Conservation (phyloP, 1,284 basidiomycete genomes). For the Sporisorium graminicola region DNA sequence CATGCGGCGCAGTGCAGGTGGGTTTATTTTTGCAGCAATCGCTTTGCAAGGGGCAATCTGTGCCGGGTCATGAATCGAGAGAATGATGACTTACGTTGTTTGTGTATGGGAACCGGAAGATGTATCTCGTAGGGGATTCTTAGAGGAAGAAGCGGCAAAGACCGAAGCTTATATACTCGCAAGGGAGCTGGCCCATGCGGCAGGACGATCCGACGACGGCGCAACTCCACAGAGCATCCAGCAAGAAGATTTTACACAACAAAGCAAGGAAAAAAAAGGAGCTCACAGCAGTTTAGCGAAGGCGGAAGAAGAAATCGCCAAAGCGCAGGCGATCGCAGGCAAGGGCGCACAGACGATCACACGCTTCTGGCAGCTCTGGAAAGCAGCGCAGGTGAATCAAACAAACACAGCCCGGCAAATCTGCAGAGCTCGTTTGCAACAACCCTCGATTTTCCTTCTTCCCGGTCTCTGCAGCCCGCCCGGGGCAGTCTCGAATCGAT, state of each 20-base stretch:
- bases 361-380: too few species aligned
- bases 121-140: constrained; percentile 11
- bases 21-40: too few species aligned
- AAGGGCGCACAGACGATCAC: not conserved
- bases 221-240: constrained; percentile 26
- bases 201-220: constrained; percentile 20
- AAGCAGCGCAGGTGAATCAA: too few species aligned
- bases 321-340: not conserved
- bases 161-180: constrained; percentile 20
- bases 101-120: constrained; percentile 3
- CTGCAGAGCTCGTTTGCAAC: too few species aligned
- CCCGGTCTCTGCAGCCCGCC: too few species aligned
- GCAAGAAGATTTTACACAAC: not conserved
- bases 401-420: not conserved
- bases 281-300: constrained; percentile 23
- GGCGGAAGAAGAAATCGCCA: constrained; percentile 29
- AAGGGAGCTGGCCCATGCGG: constrained; percentile 39
- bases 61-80: not conserved
- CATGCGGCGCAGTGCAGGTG: not conserved
- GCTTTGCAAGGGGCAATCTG: too few species aligned
- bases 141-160: not conserved
- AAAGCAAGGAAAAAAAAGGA: not conserved
- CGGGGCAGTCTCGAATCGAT: too few species aligned
- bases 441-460: too few species aligned
- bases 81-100: constrained; percentile 27